Percentiles rank a stretch among this genome's conserved stretches.
Evolutionary conservation across 768 basidiomycete genomes (phyloP).

Genomic region (Phlebiopsis flavidoalba): DNA sequence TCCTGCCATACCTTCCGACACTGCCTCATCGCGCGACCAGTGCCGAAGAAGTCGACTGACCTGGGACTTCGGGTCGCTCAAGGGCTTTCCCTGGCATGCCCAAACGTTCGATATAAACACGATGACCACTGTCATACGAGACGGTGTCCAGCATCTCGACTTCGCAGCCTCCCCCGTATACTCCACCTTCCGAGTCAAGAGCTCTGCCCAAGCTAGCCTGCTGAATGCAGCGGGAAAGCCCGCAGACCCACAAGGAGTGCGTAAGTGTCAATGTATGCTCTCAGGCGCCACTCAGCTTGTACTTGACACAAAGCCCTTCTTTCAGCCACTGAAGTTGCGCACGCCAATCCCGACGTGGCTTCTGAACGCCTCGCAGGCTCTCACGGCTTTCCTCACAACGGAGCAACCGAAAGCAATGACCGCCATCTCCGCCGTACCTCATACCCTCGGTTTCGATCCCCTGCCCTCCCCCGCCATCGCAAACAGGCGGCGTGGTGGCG

Average conservation of each 20-base stretch:
- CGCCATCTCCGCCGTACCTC: conserved; percentile 68
- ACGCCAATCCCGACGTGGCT: conserved; percentile 76
- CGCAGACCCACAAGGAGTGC: conserved; percentile 1
- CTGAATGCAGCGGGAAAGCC: not conserved
- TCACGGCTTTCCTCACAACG: conserved; percentile 63
- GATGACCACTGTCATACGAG: conserved; percentile 18
- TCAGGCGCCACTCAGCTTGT: not conserved
- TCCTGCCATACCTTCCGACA: not conserved
- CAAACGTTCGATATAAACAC: conserved; percentile 21
- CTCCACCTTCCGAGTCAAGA: not conserved
- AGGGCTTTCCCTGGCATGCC: conserved; percentile 18
- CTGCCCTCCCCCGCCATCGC: conserved; percentile 65
- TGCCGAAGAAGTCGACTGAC: conserved; percentile 16
- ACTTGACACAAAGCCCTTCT: not conserved
- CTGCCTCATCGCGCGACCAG: not conserved
- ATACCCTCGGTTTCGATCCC: conserved; percentile 78
- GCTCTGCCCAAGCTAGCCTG: not conserved
- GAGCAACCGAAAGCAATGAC: conserved; percentile 78
- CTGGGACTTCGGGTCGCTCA: conserved; percentile 19
- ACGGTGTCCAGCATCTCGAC: conserved; percentile 15
- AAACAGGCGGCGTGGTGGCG: conserved; percentile 67
- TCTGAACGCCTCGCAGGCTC: conserved; percentile 68
- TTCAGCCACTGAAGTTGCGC: conserved; percentile 40
- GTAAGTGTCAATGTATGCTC: not conserved
- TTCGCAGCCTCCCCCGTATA: conserved; percentile 9